Evolutionary conservation across 2,329 filamentous ascomycete genomes (phyloP), one percentile per base, ranked within the genome.

Genomic region (Pseudogymnoascus sp.): DNA sequence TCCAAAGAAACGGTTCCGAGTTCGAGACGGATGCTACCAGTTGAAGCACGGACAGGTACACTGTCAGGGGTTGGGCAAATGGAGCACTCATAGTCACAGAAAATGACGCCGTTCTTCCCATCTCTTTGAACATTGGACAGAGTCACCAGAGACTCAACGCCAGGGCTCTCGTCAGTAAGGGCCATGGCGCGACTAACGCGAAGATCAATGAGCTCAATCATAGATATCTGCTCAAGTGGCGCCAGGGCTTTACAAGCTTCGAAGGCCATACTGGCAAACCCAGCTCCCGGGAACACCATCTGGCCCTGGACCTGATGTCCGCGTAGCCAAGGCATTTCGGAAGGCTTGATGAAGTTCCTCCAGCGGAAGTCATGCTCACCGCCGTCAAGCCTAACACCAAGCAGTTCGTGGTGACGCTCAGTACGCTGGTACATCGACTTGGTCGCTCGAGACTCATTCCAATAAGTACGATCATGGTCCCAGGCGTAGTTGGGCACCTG

Each of bases 251-350:
- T 52, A 25, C 76, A 75, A 2, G 79, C 79, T 55, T 81, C 79
- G 6, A 80, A 65, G 1, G 77, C 78, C 76, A 81, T 80, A 52
- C 77, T 64, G 37, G 77, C 75, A 66, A 81, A 82, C 0, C 75
- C 79, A 1, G 80, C 79, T 2, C 76, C 78, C 1, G 80, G 80
- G 7, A 81, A 69, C 14, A 82, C 69, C 4, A 63, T 62, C 43
- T 67, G 61, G 16, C 60, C 33, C 8, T 66, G 61, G 5, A 62
- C 4, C 6, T 60, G 25, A 23, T 62, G 61, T 21, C 52, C 61
- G 14, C 18, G 9, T 16, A 62, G 16, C 61, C 61, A 62, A 11
- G 61, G 61, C 21, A 62, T 60, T 23, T 62, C 61, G 2, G 28
- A 23, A n/a, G 23, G 9, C 40, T 45, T 25, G 16, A 62, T n/a